A percentile compares a stretch with the other conserved stretches of the same genome.
Evolutionary conservation across 2,329 filamentous ascomycete genomes (phyloP).

Genomic region (Simplicillium sp.): DNA sequence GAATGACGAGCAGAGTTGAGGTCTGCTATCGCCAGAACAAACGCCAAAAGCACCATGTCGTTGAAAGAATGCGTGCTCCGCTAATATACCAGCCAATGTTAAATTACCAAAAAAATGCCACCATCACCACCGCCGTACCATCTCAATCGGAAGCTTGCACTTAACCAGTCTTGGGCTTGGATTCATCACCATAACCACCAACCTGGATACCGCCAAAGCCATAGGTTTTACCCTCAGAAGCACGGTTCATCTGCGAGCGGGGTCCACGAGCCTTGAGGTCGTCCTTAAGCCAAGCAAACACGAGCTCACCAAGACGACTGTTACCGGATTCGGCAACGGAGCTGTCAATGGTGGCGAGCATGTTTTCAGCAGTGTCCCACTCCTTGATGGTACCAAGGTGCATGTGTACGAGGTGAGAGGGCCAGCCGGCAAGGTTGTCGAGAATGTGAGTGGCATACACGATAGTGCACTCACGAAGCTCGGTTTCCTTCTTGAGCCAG

Average conservation of each 20-base stretch:
- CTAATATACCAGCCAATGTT: not conserved
- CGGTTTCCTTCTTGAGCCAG: conserved; percentile 83
- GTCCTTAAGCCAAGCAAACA: conserved; percentile 75
- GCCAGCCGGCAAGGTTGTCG: conserved; percentile 91
- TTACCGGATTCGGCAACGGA: conserved; percentile 49
- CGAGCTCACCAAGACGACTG: conserved; percentile 76
- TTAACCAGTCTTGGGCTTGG: conserved; percentile 20
- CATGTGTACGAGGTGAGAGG: conserved; percentile 94
- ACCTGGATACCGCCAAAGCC: conserved; percentile 38
- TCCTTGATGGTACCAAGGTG: conserved; percentile 79
- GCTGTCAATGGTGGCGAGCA: conserved; percentile 44
- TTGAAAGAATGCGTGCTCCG: conserved; percentile 12
- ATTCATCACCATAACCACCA: conserved; percentile 50
- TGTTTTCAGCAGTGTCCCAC: conserved; percentile 66
- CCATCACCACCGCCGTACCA: not conserved
- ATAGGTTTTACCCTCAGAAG: conserved; percentile 57
- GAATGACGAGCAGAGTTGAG: conserved; percentile 18
- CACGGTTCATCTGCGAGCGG: conserved; percentile 46
- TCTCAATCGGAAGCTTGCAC: not conserved
- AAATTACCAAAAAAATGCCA: not conserved
- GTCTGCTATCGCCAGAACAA: conserved; percentile 12
- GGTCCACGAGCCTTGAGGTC: conserved; percentile 75
- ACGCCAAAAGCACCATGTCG: conserved; percentile 12
- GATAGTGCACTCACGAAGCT: conserved; percentile 73
- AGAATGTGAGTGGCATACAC: conserved; percentile 97